phyloP scores from a whole-genome alignment of 1,139 yeast genomes.

The Suhomyces bolitotheri region DNA sequence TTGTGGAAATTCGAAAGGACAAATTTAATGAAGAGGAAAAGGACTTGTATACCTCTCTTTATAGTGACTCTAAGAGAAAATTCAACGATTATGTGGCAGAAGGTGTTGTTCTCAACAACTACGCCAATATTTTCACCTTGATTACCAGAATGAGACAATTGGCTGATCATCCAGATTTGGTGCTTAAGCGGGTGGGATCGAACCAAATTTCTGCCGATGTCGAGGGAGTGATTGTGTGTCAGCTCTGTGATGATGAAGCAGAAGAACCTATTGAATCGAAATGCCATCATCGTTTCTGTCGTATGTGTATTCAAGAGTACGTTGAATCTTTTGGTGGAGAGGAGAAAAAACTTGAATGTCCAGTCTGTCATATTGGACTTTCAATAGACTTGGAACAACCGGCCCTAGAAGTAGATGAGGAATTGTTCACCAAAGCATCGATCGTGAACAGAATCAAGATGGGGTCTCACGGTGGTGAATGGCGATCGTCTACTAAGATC shows the following conservation, averaged over 20 bases:
- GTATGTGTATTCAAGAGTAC: constrained; percentile 89
- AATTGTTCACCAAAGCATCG: constrained; percentile 68
- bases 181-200: constrained; percentile 63
- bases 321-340: constrained; percentile 77
- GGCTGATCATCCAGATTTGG: constrained; percentile 97
- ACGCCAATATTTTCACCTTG: constrained; percentile 93
- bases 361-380: constrained; percentile 91
- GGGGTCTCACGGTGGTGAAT: constrained; percentile 67
- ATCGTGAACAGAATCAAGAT: constrained; percentile 86
- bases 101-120: constrained; percentile 92
- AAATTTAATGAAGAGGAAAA: constrained; percentile 91
- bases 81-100: constrained; percentile 89
- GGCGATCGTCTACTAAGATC: constrained; percentile 94
- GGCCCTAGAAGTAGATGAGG: constrained; percentile 73
- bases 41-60: constrained; percentile 83
- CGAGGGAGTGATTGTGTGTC: constrained; percentile 77
- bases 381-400: constrained; percentile 90
- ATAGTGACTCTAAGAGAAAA: constrained; percentile 81
- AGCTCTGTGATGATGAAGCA: constrained; percentile 94
- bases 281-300: constrained; percentile 90
- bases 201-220: constrained; percentile 36
- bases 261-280: constrained; percentile 95
- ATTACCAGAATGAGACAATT: constrained; percentile 96
- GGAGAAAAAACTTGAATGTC: constrained; percentile 68
- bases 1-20: constrained; percentile 84